Conservation (phyloP, 78 protist species). For the slime mould (Dictyostelium discoideum) region DNA sequence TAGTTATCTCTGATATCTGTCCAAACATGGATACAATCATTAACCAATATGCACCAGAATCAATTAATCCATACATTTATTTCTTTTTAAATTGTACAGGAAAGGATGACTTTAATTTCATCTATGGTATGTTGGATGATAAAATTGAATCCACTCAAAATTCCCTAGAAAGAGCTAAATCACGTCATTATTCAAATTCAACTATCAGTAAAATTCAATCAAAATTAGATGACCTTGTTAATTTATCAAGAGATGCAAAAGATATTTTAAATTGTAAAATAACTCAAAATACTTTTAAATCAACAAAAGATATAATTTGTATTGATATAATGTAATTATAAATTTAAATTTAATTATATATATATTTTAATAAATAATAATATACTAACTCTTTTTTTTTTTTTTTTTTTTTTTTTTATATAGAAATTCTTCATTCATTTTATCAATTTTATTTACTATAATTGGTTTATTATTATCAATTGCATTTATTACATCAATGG, state of each 20-base stretch:
- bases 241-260: constrained; percentile 10
- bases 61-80: constrained; percentile 21
- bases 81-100: constrained; percentile 53
- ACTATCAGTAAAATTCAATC: constrained; percentile 1
- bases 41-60: neutral
- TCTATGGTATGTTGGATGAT: neutral
- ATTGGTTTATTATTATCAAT: constrained; percentile 14
- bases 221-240: neutral
- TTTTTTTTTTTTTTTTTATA: neutral
- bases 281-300: constrained; percentile 29
- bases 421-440: constrained; percentile 24
- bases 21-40: constrained; percentile 35
- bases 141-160: neutral
- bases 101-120: neutral
- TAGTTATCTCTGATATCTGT: constrained; percentile 40
- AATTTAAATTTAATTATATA: neutral
- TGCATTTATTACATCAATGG: constrained; percentile 24
- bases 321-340: constrained; percentile 25
- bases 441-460: neutral
- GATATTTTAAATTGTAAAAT: constrained; percentile 61
- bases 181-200: neutral
- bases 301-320: constrained; percentile 43
- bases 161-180: neutral
- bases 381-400: neutral
- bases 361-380: no score